Evolutionary conservation across 2,329 filamentous ascomycete species (phyloP), one percentile per base, ranked within the genome.

Genomic region (Lojkania enalia): DNA sequence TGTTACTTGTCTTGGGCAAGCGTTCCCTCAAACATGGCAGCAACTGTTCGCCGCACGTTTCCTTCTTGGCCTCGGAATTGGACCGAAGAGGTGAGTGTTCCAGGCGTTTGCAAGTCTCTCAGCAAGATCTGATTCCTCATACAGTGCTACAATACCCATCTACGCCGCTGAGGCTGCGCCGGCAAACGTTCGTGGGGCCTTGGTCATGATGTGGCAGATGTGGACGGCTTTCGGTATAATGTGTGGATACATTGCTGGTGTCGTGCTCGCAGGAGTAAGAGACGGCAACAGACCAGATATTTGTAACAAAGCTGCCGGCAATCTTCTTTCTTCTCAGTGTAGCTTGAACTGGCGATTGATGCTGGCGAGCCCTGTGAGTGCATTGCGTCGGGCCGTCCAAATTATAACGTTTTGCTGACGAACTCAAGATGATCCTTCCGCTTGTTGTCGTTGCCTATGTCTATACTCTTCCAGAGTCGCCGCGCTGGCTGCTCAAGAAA

Each of bases 151-250:
- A 0, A 69, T 74, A 3, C 72, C 72, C 1, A 68, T 75, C 11
- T 74, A 73, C 46, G 69, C 70, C 23, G 71, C 72, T 3, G 74
- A 76, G 52, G 71, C 71, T 43, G 64, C 73, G 2, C 73, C 73
- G 1, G 67, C 72, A 1, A 69, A 66, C 3, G 76, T 77, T 35
- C 64, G 74, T 35, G 74, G 74, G 11, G 74, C 72, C 4, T 49
- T 76, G 13, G 73, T 75, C 15, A 75, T 76, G 66, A 72, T 71
- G 67, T 76, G 74, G 74, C 74, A 77, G 57, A 71, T 74, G 66
- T 64, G 51, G 46, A 61, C 54, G 14, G 52, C 48, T n/a, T 51
- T 48, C 25, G 46, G 44, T n/a, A 56, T 56, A 23, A 56, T 56
- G 53, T 52, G 45, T 12, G 54, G 54, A 11, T 56, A 54, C 29